Evolutionary conservation across 1,284 basidiomycete species (phyloP).

Genomic region (Taiwanofungus camphoratus): DNA sequence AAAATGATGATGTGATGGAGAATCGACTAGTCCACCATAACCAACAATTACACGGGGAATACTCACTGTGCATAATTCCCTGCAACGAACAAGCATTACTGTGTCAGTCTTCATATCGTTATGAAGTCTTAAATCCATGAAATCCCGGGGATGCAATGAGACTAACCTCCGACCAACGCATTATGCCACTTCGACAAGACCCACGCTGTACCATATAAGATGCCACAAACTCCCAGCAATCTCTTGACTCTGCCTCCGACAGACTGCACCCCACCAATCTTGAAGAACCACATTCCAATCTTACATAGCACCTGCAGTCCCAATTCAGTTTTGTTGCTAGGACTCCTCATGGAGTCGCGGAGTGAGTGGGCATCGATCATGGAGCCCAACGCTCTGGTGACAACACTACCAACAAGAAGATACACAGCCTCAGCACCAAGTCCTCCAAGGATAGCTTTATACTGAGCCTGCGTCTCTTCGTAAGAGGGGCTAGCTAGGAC

Average conservation of each 20-base stretch:
- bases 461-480: constrained; percentile 87
- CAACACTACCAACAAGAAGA: constrained; percentile 10
- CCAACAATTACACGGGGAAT: background rate
- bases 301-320: background rate
- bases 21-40: no score
- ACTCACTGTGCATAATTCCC: constrained; percentile 32
- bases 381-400: constrained; percentile 8
- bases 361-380: background rate
- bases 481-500: constrained; percentile 62
- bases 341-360: no score
- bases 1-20: no score
- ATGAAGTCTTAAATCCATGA: no score
- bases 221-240: constrained; percentile 19
- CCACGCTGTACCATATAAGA: constrained; percentile 29
- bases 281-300: background rate
- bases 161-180: constrained; percentile 35
- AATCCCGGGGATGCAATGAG: background rate
- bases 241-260: no score
- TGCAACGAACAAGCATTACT: constrained; percentile 14
- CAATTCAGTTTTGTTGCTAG: background rate
- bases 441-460: constrained; percentile 83
- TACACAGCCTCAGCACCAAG: constrained; percentile 56
- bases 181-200: constrained; percentile 43
- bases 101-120: no score
- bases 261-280: constrained; percentile 1